Conservation (phyloP, 2,329 filamentous ascomycete genomes). For the Eutypa lata region DNA sequence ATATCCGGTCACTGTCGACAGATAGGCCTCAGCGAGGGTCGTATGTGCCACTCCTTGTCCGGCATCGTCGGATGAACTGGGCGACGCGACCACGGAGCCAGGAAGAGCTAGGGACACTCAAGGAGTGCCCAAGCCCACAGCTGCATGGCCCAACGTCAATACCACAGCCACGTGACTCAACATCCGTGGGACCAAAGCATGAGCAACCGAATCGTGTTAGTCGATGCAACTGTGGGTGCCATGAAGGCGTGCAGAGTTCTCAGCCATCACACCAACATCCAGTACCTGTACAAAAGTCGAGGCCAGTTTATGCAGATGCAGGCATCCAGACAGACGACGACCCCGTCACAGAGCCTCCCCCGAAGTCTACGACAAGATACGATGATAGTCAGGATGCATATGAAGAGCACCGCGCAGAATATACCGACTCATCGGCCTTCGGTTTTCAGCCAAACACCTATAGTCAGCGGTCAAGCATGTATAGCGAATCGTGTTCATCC, state of each 20-base stretch:
- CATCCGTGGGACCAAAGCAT: background rate
- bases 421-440: constrained; percentile 14
- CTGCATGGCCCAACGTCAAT: background rate
- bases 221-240: constrained; percentile 7
- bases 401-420: constrained; percentile 11
- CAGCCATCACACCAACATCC: background rate
- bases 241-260: background rate
- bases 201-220: background rate
- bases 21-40: constrained; percentile 14
- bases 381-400: constrained; percentile 3
- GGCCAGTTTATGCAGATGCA: constrained; percentile 21
- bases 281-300: background rate
- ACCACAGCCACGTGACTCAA: constrained; percentile 5
- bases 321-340: constrained; percentile 24
- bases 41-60: constrained; percentile 12
- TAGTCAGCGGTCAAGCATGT: constrained; percentile 24
- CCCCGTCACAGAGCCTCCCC: constrained; percentile 5
- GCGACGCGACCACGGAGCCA: constrained; percentile 18
- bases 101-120: constrained; percentile 17
- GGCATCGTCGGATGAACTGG: constrained; percentile 13
- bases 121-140: constrained; percentile 19
- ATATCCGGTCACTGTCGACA: constrained; percentile 12
- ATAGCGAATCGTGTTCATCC: constrained; percentile 13
- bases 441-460: constrained; percentile 3
- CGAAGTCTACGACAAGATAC: constrained; percentile 2